Evolutionary conservation across 1,284 basidiomycete genomes (phyloP).

Genomic region (Fomitopsis schrenkii): DNA sequence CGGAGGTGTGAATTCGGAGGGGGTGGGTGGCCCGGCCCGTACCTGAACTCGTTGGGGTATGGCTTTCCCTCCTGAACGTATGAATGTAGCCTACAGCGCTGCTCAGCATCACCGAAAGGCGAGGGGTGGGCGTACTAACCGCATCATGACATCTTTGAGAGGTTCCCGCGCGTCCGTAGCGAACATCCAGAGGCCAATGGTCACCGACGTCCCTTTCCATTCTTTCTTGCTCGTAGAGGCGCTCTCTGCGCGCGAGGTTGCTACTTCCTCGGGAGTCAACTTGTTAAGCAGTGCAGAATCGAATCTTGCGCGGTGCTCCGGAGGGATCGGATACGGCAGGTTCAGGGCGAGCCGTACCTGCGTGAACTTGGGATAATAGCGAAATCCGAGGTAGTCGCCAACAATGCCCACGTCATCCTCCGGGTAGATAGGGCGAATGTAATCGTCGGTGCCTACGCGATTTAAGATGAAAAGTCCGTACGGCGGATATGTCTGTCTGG

Average conservation of each 20-base stretch:
- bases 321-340: conserved; percentile 26
- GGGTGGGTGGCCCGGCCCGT: conserved; percentile 60
- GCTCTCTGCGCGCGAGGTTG: conserved; percentile 2
- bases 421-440: conserved; percentile 70
- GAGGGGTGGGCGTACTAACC: conserved; percentile 36
- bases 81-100: conserved; percentile 47
- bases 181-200: conserved; percentile 80
- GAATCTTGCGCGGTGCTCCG: conserved; percentile 18
- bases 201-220: conserved; percentile 53
- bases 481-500: conserved; percentile 65
- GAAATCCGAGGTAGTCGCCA: conserved; percentile 69
- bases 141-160: conserved; percentile 62
- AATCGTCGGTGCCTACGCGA: conserved; percentile 82
- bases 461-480: conserved; percentile 89
- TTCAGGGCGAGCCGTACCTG: conserved; percentile 41
- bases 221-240: conserved; percentile 17
- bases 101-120: not conserved
- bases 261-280: conserved; percentile 15
- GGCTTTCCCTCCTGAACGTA: conserved; percentile 59
- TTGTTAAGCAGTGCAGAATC: conserved; percentile 24
- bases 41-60: conserved; percentile 67
- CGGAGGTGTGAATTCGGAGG: conserved; percentile 41
- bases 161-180: conserved; percentile 67
- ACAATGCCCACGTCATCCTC: conserved; percentile 73
- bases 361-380: conserved; percentile 70